Conservation (phyloP, 202 grass and related monocot genomes). For the Zoysia matrella region DNA sequence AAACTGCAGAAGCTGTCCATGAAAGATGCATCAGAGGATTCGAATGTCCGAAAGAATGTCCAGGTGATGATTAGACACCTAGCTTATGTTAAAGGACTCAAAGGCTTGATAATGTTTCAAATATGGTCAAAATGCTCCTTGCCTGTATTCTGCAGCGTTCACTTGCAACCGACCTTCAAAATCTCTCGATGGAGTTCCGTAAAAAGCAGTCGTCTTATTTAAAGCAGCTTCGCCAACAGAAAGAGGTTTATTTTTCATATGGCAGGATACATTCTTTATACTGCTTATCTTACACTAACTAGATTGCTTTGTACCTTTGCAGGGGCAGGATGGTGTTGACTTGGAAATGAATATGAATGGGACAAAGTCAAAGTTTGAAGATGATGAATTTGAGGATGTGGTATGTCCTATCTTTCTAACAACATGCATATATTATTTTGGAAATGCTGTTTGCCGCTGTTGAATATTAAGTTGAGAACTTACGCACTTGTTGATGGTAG, state of each 20-base stretch:
- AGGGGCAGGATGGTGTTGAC: too few species aligned
- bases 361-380: too few species aligned
- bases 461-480: too few species aligned
- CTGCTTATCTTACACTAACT: constrained; percentile 18
- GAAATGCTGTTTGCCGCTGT: too few species aligned
- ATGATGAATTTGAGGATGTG: constrained; percentile 43
- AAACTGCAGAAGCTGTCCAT: too few species aligned
- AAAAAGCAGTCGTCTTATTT: constrained; percentile 35
- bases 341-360: too few species aligned
- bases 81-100: neutral
- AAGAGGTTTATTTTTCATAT: constrained; percentile 61
- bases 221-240: constrained; percentile 86
- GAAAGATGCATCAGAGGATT: too few species aligned
- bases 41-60: too few species aligned
- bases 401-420: constrained; percentile 44
- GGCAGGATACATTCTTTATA: constrained; percentile 13
- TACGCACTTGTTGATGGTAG: neutral
- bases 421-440: neutral
- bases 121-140: constrained; percentile 9
- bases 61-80: neutral
- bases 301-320: constrained; percentile 3
- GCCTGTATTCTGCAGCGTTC: constrained; percentile 67
- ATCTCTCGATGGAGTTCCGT: neutral
- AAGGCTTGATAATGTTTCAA: neutral
- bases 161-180: constrained; percentile 45